These are phyloP conservation scores for Oidiodendron maius DNA, from an alignment of 495 filamentous ascomycete genomes.

Conservation along the genomic window DNA sequence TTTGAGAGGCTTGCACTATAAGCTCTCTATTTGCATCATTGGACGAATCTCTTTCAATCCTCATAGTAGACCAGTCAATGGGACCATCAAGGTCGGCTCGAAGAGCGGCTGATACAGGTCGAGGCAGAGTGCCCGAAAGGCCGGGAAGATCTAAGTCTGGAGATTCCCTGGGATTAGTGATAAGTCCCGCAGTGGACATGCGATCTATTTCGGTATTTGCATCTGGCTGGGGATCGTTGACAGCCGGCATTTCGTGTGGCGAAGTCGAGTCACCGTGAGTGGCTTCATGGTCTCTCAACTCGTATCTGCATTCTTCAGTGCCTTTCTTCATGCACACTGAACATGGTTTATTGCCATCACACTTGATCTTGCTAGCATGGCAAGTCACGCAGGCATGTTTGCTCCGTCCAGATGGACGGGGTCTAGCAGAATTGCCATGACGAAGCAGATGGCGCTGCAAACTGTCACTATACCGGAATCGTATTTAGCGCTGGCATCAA, in stretches of 20 bases:
- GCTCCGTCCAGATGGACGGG: conserved; percentile 13
- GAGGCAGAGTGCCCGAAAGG: no score
- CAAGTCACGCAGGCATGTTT: conserved; percentile 25
- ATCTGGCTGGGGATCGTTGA: no score
- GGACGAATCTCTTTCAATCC: conserved; percentile 1
- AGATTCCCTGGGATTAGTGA: no score
- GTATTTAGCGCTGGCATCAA: background rate
- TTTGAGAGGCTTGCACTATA: background rate
- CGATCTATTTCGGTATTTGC: no score
- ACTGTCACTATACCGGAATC: conserved; percentile 16
- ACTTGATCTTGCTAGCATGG: conserved; percentile 24
- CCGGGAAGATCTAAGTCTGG: no score
- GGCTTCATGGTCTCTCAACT: background rate
- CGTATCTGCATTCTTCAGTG: conserved; percentile 21
- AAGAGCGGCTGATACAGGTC: background rate
- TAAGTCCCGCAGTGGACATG: no score
- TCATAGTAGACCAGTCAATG: conserved; percentile 11
- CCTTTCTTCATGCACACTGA: conserved; percentile 20
- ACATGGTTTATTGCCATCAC: conserved; percentile 23
- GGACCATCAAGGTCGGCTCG: background rate
- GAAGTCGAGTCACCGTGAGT: background rate
- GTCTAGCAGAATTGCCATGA: conserved; percentile 16
- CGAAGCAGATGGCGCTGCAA: conserved; percentile 16
- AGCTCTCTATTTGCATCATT: no score
- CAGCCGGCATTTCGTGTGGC: background rate